These are phyloP conservation scores for Ostreobium quekettii DNA, from an alignment of 139 green algal species.

Conservation along the genomic window DNA sequence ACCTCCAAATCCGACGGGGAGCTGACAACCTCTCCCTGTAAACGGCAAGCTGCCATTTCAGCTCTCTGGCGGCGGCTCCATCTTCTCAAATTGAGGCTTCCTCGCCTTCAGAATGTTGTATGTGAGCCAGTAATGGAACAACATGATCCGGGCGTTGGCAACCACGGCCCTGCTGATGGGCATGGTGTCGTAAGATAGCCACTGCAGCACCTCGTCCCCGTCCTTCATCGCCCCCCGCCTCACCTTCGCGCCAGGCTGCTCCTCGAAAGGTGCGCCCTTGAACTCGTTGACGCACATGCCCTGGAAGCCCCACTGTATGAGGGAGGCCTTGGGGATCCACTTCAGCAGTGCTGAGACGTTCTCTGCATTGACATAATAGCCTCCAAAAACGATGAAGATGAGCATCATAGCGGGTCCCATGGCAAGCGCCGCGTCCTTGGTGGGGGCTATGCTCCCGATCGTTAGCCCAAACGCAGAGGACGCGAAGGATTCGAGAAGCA, in stretches of 20 bases:
- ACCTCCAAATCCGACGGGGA: too few relatives aligned
- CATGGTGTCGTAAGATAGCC: constrained; percentile 47
- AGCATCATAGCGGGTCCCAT: constrained; percentile 90
- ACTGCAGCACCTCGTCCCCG: constrained; percentile 53
- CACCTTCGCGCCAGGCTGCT: constrained; percentile 16
- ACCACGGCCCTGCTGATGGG: constrained; percentile 24
- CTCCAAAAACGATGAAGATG: constrained; percentile 90
- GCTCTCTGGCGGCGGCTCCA: constrained; percentile 19
- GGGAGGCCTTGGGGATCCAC: constrained; percentile 42
- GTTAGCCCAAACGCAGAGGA: constrained; percentile 56
- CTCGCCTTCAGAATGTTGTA: constrained; percentile 50
- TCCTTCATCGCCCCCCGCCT: constrained; percentile 14
- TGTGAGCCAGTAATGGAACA: constrained; percentile 56
- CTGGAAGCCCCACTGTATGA: constrained; percentile 66
- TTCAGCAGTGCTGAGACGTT: constrained; percentile 22
- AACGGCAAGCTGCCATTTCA: not conserved
- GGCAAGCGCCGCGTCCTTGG: constrained; percentile 70
- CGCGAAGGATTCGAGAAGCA: constrained; percentile 71
- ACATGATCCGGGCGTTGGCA: constrained; percentile 39
- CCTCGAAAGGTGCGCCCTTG: constrained; percentile 54
- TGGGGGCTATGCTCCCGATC: constrained; percentile 58
- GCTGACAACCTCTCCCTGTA: too few relatives aligned
- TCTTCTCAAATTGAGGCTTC: constrained; percentile 39
- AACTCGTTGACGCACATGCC: constrained; percentile 84
- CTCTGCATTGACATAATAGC: constrained; percentile 74